phyloP scores from a whole-genome alignment of 192 early-diverging fungal genomes.

The Rhizoclosmatium globosum region DNA sequence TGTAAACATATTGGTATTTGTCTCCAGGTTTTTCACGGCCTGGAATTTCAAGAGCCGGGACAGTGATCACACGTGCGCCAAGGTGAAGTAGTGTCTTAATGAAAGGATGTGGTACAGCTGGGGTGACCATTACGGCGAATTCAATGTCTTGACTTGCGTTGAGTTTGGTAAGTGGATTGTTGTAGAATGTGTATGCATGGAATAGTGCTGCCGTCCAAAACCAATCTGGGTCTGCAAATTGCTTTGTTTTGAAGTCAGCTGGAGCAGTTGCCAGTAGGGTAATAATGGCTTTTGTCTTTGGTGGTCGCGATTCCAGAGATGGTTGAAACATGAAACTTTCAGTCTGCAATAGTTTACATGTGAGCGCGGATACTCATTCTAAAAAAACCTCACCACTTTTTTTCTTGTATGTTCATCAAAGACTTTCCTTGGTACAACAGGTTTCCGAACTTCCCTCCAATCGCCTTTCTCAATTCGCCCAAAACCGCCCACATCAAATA shows the following conservation, averaged over 20 bases:
- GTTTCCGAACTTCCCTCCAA: too few species aligned
- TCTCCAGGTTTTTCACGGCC: slow-evolving; percentile 24
- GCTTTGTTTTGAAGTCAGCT: not conserved
- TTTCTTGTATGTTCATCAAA: too few species aligned
- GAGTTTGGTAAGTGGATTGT: slow-evolving; percentile 5
- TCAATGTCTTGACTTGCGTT: slow-evolving; percentile 18
- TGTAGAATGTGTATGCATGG: slow-evolving; percentile 9
- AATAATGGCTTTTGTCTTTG: slow-evolving; percentile 17
- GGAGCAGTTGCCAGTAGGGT: not conserved
- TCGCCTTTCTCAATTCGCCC: too few species aligned
- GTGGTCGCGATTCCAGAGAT: not conserved
- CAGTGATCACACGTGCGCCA: slow-evolving; percentile 4
- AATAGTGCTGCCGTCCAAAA: slow-evolving; percentile 5
- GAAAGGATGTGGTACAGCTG: not conserved
- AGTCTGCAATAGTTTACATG: too few species aligned
- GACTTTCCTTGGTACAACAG: too few species aligned
- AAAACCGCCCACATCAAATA: not conserved
- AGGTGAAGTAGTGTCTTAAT: not conserved
- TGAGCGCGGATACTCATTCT: too few species aligned
- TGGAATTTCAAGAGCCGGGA: slow-evolving; percentile 3
- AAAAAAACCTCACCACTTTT: too few species aligned
- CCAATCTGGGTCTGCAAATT: not conserved
- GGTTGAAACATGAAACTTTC: too few species aligned
- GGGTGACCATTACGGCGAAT: slow-evolving; percentile 13
- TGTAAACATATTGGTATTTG: slow-evolving; percentile 25